Percentiles rank a stretch among this genome's conserved stretches.
phyloP scores from a whole-genome alignment of 169 alveolate genomes.

The Plasmodium gonderi region DNA sequence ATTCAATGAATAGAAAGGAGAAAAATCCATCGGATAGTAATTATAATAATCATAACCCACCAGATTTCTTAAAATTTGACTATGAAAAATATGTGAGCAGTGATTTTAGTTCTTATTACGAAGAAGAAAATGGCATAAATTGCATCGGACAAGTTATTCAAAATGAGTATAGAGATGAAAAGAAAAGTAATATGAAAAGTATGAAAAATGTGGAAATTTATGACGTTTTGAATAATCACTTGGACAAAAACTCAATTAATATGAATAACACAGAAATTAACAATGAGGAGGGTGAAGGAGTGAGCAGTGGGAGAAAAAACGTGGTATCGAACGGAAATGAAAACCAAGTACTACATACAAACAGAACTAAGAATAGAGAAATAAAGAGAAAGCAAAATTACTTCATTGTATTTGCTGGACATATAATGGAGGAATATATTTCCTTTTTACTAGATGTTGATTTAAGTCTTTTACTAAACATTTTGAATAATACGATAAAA shows the following conservation, averaged over 20 bases:
- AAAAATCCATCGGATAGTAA: neutral
- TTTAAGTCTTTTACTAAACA: conserved; percentile 4
- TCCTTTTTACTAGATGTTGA: conserved; percentile 48
- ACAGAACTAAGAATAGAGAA: neutral
- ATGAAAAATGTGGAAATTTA: neutral
- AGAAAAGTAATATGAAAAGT: neutral
- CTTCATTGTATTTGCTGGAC: conserved; percentile 70
- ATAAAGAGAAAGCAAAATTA: neutral
- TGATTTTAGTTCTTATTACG: conserved; percentile 13
- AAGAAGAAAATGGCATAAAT: neutral
- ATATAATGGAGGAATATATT: conserved; percentile 66
- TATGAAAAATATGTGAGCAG: conserved; percentile 26
- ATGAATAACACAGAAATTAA: neutral
- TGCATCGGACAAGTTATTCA: neutral
- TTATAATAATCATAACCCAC: neutral
- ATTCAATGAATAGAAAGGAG: neutral
- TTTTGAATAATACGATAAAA: conserved; percentile 36
- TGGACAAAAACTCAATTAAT: neutral
- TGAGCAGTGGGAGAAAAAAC: neutral
- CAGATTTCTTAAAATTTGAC: conserved; percentile 17
- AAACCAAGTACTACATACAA: neutral
- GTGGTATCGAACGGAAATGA: neutral
- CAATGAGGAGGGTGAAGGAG: neutral
- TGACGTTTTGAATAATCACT: neutral
- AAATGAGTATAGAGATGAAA: neutral